Evolutionary conservation across 805 yeast genomes (phyloP).

Genomic region (Candida schatavii): DNA sequence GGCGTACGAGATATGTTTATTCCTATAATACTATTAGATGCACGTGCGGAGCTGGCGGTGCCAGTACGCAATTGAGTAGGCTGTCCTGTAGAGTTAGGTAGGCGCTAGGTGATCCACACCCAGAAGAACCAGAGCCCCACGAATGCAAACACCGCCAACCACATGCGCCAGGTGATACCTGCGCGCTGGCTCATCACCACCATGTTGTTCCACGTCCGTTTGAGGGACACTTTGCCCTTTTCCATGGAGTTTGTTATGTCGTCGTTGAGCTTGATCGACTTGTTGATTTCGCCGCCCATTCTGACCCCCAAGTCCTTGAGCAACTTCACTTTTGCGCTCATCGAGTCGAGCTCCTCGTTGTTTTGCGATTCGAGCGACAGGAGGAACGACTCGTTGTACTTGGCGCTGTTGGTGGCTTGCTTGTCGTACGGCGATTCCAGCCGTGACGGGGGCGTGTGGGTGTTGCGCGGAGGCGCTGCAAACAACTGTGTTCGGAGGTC

Average conservation of each 20-base stretch:
- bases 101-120: conserved; percentile 33
- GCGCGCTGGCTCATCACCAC: conserved; percentile 45
- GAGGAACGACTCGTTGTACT: conserved; percentile 40
- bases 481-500: conserved; percentile 43
- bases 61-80: no score
- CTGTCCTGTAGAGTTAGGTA: no score
- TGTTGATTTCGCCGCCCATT: conserved; percentile 45
- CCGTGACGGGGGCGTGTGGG: conserved; percentile 25
- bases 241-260: conserved; percentile 40
- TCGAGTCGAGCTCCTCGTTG: conserved; percentile 38
- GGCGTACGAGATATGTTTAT: no score
- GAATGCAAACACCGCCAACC: conserved; percentile 37
- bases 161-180: conserved; percentile 44
- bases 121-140: conserved; percentile 40
- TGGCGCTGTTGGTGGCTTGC: conserved; percentile 26
- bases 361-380: conserved; percentile 44
- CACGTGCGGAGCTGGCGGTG: no score
- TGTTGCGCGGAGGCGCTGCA: conserved; percentile 18
- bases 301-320: conserved; percentile 39
- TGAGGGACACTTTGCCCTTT: conserved; percentile 37
- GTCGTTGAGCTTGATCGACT: conserved; percentile 37
- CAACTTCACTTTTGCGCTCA: conserved; percentile 41
- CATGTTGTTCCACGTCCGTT: conserved; percentile 43
- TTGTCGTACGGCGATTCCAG: conserved; percentile 39
- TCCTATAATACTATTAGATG: no score